Evolutionary conservation across 257 asterid genomes (phyloP).

Genomic region (Primulina eburnea): DNA sequence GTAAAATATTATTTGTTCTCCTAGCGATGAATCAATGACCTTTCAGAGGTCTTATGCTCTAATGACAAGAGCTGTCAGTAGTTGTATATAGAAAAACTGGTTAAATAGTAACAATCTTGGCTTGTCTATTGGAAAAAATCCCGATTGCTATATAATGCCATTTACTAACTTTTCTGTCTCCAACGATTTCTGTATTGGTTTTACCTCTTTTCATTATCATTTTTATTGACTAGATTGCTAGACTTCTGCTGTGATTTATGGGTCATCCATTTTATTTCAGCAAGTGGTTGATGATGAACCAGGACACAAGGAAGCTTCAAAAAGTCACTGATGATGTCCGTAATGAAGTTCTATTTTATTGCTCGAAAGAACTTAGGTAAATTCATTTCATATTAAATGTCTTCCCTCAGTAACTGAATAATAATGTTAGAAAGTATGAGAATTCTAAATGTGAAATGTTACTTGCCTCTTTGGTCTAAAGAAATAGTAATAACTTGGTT

Average conservation of each 20-base stretch:
- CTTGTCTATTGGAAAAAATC: neutral
- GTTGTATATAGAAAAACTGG: neutral
- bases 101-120: neutral
- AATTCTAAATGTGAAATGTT: no score
- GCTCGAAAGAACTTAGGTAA: constrained; percentile 78
- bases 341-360: constrained; percentile 60
- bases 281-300: constrained; percentile 99
- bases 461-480: no score
- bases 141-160: neutral
- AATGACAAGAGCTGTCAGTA: no score
- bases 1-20: neutral
- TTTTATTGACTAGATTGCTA: neutral
- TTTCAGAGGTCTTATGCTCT: no score
- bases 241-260: neutral
- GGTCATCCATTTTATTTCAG: constrained; percentile 44
- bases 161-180: no score
- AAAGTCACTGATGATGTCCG: constrained; percentile 93
- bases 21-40: neutral
- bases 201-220: neutral
- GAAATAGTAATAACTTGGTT: neutral
- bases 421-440: constrained; percentile 5
- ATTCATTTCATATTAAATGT: constrained; percentile 18
- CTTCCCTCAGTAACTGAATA: constrained; percentile 2
- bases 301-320: constrained; percentile 86
- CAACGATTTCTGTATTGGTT: neutral